Percentiles rank a stretch among this genome's conserved stretches.
phyloP scores from a whole-genome alignment of 2,329 filamentous ascomycete genomes.

The Drechslera avenae region DNA sequence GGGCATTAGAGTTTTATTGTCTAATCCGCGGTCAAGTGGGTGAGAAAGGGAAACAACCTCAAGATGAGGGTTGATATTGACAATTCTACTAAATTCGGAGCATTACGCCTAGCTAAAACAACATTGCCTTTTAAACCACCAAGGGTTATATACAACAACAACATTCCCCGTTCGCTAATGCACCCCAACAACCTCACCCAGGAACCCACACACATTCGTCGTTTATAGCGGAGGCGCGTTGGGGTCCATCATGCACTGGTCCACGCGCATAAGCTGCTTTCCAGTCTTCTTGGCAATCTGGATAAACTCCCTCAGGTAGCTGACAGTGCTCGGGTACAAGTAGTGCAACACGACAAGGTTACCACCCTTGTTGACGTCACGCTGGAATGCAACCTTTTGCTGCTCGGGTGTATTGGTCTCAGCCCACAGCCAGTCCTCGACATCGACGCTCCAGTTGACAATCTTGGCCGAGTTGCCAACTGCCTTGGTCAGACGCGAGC shows the following conservation, averaged over 20 bases:
- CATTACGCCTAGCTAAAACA: no score
- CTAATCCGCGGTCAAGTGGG: no score
- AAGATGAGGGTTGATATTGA: no score
- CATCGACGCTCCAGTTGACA: conserved; percentile 71
- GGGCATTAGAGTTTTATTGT: no score
- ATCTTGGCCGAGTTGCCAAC: conserved; percentile 58
- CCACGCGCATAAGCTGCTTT: conserved; percentile 69
- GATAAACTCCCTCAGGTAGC: conserved; percentile 69
- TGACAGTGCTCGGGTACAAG: conserved; percentile 66
- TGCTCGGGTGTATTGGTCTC: conserved; percentile 66
- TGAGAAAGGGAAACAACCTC: no score
- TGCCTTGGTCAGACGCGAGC: conserved; percentile 63
- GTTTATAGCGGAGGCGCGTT: conserved; percentile 53
- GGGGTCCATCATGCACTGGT: conserved; percentile 69
- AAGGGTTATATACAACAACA: no score
- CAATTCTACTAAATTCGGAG: no score
- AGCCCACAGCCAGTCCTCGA: conserved; percentile 74
- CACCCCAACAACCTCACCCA: not conserved
- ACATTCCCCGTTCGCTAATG: no score
- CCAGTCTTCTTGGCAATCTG: conserved; percentile 66
- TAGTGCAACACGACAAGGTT: conserved; percentile 73
- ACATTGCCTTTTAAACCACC: no score
- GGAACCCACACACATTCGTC: not conserved
- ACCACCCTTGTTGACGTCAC: conserved; percentile 66
- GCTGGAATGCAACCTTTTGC: conserved; percentile 68